Percentiles rank a stretch among this genome's conserved stretches.
phyloP scores from a whole-genome alignment of 805 yeast species.

The Saccharomycopsis schoenii region DNA sequence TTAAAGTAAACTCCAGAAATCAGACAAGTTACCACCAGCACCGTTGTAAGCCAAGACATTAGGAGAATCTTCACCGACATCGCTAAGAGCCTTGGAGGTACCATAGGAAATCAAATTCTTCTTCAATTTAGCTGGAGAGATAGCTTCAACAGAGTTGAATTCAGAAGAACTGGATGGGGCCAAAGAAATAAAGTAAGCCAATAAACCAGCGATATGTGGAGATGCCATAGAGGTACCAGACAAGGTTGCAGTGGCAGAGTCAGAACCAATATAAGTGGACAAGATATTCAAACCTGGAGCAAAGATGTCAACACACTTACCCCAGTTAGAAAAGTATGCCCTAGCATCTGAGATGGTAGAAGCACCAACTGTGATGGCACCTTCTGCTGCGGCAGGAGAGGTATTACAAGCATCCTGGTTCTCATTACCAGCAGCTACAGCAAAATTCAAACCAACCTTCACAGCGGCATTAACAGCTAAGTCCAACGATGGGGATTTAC shows the following conservation, averaged over 20 bases:
- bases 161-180: constrained; percentile 67
- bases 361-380: constrained; percentile 91
- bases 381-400: constrained; percentile 83
- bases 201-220: constrained; percentile 89
- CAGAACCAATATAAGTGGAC: constrained; percentile 75
- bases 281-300: constrained; percentile 91
- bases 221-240: constrained; percentile 99
- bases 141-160: constrained; percentile 33
- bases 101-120: constrained; percentile 63
- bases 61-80: constrained; percentile 66
- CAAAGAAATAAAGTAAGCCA: constrained; percentile 79
- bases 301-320: constrained; percentile 90
- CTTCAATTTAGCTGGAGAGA: constrained; percentile 69
- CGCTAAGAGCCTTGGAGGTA: constrained; percentile 47
- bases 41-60: constrained; percentile 73
- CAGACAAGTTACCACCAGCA: constrained; percentile 62
- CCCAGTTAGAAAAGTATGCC: constrained; percentile 93
- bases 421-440: constrained; percentile 96
- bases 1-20: constrained; percentile 39
- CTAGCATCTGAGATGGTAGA: constrained; percentile 79
- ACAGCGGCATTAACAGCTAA: constrained; percentile 86
- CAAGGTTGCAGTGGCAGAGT: constrained; percentile 65
- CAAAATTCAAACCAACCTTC: constrained; percentile 79
- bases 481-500: constrained; percentile 79
- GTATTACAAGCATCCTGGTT: constrained; percentile 86